Base-by-base conservation (phyloP, 495 filamentous ascomycete genomes). In the Penicillium psychrofluorescens region DNA sequence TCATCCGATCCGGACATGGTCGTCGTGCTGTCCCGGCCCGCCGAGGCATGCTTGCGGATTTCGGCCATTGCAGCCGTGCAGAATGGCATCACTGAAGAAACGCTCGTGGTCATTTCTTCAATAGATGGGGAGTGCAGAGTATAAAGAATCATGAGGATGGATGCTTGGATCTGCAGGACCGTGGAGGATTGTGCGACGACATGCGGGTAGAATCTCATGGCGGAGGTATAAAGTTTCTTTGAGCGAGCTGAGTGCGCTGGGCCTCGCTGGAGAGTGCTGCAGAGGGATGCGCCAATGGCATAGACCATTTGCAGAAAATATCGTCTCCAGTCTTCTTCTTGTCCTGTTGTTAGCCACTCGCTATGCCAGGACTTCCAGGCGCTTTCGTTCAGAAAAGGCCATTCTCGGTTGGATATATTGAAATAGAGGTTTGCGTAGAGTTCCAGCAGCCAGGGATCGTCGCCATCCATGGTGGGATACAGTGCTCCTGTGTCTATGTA, bases 371-470 rank as follows among this genome's bases (percentile, higher is more conserved):
- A 40, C 42, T 38, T 56, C 59, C 61, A 64, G 6, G 45, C 40
- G 8, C 38, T 36, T 14, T 59, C 49, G 33, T 62, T 51, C 2
- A 64, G 36, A 14, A 64, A 62, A 7, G 61, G 61, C 61, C 61
- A 64, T 34, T 58, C 59, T n/a, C 56, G 55, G 35, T 64, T 48
- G 8, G 61, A 54, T 38, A 62, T 58, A 8, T 52, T 53, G 29
- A 64, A 62, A 40, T 58, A 64, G 2, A 62, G 30, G 15, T 56
- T 64, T n/a, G 59, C 50, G 36, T 64, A 64, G 6, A 61, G 51
- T 34, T 61, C 59, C n/a, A 46, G 50, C 4, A 61, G 49, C 56
- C 53, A 62, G 1, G 41, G 36, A 0, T 45, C 34, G 10, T 54
- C 46, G 29, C 44, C 44, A 4, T 41, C 38, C 7, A 47, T 42